Percentiles rank a stretch among this genome's conserved stretches.
These are phyloP conservation scores for Tetraselmis striata DNA, from an alignment of 139 green algal species.

Conservation along the genomic window DNA sequence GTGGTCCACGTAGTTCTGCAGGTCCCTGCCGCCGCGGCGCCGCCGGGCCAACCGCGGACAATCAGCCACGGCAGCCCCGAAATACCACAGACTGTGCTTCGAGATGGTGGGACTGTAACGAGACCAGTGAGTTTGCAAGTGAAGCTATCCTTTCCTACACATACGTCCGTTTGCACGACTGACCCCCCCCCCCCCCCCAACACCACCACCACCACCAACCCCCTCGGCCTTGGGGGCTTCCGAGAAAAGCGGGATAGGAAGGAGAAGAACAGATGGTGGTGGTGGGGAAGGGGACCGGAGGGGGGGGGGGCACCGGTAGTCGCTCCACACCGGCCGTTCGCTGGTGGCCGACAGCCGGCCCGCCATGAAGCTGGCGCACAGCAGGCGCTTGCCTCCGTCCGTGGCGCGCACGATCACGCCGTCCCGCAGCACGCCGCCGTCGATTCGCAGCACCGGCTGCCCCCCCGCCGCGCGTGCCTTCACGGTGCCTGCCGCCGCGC, in stretches of 20 bases:
- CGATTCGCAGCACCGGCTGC: conserved; percentile 42
- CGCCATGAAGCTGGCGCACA: neutral
- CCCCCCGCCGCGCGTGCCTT: neutral
- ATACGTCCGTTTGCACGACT: neutral
- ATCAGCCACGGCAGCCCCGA: neutral
- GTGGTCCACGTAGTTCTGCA: conserved; percentile 22
- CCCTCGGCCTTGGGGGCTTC: too few species aligned
- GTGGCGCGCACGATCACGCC: conserved; percentile 30
- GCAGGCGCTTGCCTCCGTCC: conserved; percentile 16
- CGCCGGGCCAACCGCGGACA: neutral
- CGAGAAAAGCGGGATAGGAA: too few species aligned
- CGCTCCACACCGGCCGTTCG: neutral
- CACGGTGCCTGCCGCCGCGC: too few species aligned
- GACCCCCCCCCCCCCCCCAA: neutral
- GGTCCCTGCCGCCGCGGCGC: conserved; percentile 19
- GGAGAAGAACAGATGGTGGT: too few species aligned
- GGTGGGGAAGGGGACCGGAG: neutral
- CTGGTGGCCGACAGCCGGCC: neutral
- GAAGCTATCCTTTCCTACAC: too few species aligned
- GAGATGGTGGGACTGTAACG: too few species aligned
- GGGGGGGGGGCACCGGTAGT: neutral
- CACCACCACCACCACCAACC: conserved; percentile 26
- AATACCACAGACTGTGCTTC: neutral
- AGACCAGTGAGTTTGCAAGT: too few species aligned
- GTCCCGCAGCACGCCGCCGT: conserved; percentile 26